Evolutionary conservation across 176 grass and related monocot genomes (phyloP).

Genomic region (Eragrostis curvula): DNA sequence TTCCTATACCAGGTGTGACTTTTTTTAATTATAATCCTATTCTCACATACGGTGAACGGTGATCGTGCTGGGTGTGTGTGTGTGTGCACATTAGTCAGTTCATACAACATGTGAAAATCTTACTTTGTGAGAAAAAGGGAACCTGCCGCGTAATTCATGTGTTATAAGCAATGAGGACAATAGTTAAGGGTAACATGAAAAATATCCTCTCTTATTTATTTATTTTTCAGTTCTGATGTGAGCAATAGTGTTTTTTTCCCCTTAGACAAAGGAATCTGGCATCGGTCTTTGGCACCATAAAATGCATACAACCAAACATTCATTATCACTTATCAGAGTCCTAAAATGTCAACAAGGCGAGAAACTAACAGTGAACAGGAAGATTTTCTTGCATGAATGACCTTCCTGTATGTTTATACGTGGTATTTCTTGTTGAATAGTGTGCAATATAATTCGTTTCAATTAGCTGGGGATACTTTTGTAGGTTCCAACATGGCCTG

Average conservation of each 20-base stretch:
- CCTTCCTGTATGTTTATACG: neutral
- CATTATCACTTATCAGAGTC: neutral
- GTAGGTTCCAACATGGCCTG: neutral
- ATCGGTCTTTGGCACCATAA: too few species aligned
- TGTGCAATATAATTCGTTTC: neutral
- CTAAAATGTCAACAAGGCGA: neutral
- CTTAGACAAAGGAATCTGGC: too few species aligned
- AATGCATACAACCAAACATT: neutral
- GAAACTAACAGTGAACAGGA: too few species aligned
- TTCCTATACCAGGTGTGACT: constrained; percentile 76
- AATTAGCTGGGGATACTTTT: neutral
- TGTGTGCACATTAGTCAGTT: too few species aligned
- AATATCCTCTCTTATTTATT: neutral
- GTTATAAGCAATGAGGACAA: neutral
- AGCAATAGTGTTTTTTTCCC: neutral
- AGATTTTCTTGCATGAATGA: too few species aligned
- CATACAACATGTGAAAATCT: neutral
- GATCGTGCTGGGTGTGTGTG: too few species aligned
- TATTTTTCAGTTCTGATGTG: neutral
- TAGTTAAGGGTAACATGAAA: neutral
- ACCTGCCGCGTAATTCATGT: neutral
- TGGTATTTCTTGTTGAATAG: neutral
- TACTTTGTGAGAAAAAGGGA: constrained; percentile 11
- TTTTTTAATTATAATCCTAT: neutral
- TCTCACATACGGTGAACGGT: neutral